These are phyloP conservation scores for Akebia trifoliata DNA, from an alignment of 164 flowering plant genomes.

Conservation along the genomic window DNA sequence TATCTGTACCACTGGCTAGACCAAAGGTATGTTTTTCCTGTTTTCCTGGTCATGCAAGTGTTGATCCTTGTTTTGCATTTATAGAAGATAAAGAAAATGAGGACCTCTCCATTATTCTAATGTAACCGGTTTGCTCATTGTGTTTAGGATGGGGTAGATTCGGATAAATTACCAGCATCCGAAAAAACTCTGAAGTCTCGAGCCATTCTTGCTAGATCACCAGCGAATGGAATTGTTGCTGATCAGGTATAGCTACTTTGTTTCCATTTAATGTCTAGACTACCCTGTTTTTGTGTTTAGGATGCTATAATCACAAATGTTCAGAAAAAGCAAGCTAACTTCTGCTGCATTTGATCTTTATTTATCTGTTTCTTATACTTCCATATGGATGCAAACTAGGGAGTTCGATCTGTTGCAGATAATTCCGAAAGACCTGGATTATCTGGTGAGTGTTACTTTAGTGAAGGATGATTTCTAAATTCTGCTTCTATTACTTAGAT, in stretches of 20 bases:
- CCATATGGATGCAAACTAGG: conserved; percentile 32
- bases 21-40: conserved; percentile 47
- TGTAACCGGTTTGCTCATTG: conserved; percentile 2
- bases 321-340: no score
- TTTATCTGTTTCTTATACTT: conserved; percentile 2
- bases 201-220: conserved; percentile 65
- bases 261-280: not conserved
- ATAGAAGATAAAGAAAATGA: not conserved
- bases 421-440: conserved; percentile 51
- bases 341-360: not conserved
- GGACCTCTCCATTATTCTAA: not conserved
- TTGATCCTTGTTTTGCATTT: not conserved
- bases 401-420: conserved; percentile 56
- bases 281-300: not conserved
- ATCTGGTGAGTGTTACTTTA: conserved; percentile 44
- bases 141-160: conserved; percentile 63
- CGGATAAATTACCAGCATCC: conserved; percentile 60
- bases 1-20: conserved; percentile 37
- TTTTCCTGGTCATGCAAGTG: not conserved
- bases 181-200: conserved; percentile 69
- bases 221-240: conserved; percentile 67
- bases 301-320: not conserved
- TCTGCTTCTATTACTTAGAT: not conserved
- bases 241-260: conserved; percentile 56
- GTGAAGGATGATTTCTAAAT: not conserved